These are phyloP conservation scores for Priceomyces fermenticarens DNA, from an alignment of 805 yeast genomes.

Conservation along the genomic window DNA sequence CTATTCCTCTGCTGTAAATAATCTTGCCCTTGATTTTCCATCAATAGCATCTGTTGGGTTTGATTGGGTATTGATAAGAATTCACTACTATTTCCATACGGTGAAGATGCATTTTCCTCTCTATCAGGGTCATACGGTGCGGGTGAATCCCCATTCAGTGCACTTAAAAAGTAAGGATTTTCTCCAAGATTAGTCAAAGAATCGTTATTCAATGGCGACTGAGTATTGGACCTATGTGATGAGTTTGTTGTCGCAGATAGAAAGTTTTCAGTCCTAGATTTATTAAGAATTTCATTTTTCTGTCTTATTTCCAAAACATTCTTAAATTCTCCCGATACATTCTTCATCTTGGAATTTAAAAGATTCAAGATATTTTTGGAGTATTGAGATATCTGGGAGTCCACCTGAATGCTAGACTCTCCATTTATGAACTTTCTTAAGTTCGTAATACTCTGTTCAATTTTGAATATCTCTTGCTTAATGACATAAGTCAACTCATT, in stretches of 20 bases:
- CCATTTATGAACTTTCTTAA: conserved; percentile 54
- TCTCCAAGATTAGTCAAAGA: conserved; percentile 26
- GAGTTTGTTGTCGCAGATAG: conserved; percentile 47
- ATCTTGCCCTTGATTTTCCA: conserved; percentile 73
- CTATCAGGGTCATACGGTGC: conserved; percentile 23
- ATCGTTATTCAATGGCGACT: conserved; percentile 22
- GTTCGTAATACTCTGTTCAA: conserved; percentile 67
- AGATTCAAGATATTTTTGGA: conserved; percentile 84
- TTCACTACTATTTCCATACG: conserved; percentile 36
- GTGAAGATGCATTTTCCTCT: conserved; percentile 24
- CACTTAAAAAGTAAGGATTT: conserved; percentile 33
- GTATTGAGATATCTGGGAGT: conserved; percentile 68
- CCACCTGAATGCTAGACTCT: conserved; percentile 39
- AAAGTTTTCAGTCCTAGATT: conserved; percentile 80
- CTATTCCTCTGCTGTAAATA: conserved; percentile 80
- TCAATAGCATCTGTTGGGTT: conserved; percentile 68
- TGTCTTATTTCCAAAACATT: conserved; percentile 87
- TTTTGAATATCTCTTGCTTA: conserved; percentile 80
- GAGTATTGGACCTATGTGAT: conserved; percentile 22
- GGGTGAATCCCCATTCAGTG: conserved; percentile 11
- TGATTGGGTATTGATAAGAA: conserved; percentile 77
- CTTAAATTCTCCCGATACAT: conserved; percentile 88
- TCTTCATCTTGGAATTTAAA: conserved; percentile 84
- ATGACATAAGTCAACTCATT: conserved; percentile 86
- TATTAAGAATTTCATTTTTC: conserved; percentile 73